Percentiles rank a stretch among this genome's conserved stretches.
phyloP scores from a whole-genome alignment of 2,329 filamentous ascomycete genomes.

The Fusarium papillatum region DNA sequence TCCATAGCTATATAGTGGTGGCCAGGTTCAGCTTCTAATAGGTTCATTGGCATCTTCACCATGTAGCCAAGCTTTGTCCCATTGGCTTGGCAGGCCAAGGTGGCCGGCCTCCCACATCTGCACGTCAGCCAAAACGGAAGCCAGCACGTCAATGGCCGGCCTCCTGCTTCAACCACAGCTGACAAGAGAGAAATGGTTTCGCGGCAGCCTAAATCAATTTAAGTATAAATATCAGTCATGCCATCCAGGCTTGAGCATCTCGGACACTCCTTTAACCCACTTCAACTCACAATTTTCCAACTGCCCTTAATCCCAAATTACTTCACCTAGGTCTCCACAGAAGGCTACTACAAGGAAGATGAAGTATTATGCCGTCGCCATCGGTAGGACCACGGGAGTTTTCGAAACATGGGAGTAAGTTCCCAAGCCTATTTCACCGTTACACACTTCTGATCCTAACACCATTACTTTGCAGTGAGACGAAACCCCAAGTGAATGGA shows the following conservation, averaged over 20 bases:
- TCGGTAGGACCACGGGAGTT: slow-evolving; percentile 5
- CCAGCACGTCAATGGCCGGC: neutral
- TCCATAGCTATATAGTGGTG: neutral
- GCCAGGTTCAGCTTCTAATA: neutral
- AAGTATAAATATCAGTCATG: neutral
- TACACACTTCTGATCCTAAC: no score
- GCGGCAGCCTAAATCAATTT: fast-evolving
- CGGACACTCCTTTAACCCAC: neutral
- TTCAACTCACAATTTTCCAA: no score
- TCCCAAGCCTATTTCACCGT: no score
- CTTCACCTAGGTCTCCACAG: neutral
- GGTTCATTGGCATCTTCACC: neutral
- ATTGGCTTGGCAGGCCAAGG: neutral
- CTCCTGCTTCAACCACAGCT: neutral
- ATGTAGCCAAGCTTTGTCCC: neutral
- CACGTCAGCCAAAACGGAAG: neutral
- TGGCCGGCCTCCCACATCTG: neutral
- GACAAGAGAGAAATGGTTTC: neutral
- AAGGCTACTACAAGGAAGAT: neutral
- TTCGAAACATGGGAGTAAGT: slow-evolving; percentile 9
- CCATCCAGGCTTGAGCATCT: no score
- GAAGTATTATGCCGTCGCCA: slow-evolving; percentile 17
- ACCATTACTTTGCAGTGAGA: neutral
- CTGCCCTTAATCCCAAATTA: fast-evolving
- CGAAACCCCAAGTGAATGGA: neutral